Conservation (phyloP, 192 early-diverging fungal species). For the Coemansia sp. region DNA sequence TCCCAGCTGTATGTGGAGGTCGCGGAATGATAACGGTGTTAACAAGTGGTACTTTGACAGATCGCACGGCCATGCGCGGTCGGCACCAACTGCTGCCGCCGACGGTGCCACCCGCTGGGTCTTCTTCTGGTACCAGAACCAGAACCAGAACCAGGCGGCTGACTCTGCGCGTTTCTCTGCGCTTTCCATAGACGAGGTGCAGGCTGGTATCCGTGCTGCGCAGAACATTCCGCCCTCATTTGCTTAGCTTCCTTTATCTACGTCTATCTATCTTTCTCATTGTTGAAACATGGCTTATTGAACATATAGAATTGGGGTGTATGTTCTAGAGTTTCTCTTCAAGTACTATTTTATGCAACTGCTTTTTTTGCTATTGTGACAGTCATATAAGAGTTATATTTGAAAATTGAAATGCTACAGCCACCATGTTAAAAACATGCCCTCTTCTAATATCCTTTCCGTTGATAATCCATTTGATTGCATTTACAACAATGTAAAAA, state of each 20-base stretch:
- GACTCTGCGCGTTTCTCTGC: neutral
- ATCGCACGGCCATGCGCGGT: slow-evolving; percentile 71
- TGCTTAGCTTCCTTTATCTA: slow-evolving; percentile 6
- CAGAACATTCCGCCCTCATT: slow-evolving; percentile 63
- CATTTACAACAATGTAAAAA: no score
- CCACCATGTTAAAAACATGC: no score
- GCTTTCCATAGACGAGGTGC: slow-evolving; percentile 36
- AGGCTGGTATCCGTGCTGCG: slow-evolving; percentile 56
- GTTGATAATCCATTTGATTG: no score
- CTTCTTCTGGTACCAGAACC: slow-evolving; percentile 74
- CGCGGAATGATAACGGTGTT: slow-evolving; percentile 81
- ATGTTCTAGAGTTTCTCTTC: no score
- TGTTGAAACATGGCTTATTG: no score
- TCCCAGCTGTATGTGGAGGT: slow-evolving; percentile 78
- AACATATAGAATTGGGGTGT: no score
- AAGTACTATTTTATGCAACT: no score
- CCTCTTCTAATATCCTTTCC: no score
- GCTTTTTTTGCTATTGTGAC: no score
- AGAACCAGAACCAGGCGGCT: slow-evolving; percentile 3
- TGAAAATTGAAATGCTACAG: no score
- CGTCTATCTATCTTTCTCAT: no score
- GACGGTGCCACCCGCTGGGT: slow-evolving; percentile 72
- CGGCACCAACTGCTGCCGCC: slow-evolving; percentile 21
- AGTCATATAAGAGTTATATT: no score
- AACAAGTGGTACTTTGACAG: slow-evolving; percentile 98